phyloP scores from a whole-genome alignment of 2,329 filamentous ascomycete genomes.

The Microsporum canis region DNA sequence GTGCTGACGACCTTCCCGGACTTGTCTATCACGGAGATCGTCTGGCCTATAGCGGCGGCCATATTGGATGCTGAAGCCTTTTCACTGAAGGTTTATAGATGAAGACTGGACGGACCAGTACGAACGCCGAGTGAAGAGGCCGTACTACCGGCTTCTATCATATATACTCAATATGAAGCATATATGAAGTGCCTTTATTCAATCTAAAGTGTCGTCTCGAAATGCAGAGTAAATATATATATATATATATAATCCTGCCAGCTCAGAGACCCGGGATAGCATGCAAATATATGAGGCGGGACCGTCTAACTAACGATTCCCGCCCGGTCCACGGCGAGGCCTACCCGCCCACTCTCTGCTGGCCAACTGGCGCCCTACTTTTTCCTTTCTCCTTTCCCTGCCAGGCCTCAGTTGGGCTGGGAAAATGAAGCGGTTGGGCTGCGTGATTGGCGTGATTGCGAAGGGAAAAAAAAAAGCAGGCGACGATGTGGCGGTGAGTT shows the following conservation, averaged over 20 bases:
- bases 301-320: neutral
- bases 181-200: neutral
- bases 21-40: conserved; percentile 80
- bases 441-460: neutral
- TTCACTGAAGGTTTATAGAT: neutral
- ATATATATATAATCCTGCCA: neutral
- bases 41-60: conserved; percentile 46
- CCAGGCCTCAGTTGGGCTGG: neutral
- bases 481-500: neutral
- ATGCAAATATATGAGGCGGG: neutral
- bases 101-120: neutral
- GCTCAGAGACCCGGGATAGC: neutral
- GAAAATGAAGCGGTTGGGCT: conserved; percentile 3
- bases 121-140: neutral
- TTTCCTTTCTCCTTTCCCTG: neutral
- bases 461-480: neutral
- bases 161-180: neutral
- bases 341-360: conserved; percentile 1
- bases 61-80: conserved; percentile 11
- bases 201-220: neutral
- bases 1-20: conserved; percentile 86
- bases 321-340: neutral
- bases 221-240: neutral
- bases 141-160: neutral
- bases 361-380: neutral